Evolutionary conservation across 306 rosid genomes (phyloP), one percentile per base, ranked within the genome.

Genomic region (Canavalia gladiata): DNA sequence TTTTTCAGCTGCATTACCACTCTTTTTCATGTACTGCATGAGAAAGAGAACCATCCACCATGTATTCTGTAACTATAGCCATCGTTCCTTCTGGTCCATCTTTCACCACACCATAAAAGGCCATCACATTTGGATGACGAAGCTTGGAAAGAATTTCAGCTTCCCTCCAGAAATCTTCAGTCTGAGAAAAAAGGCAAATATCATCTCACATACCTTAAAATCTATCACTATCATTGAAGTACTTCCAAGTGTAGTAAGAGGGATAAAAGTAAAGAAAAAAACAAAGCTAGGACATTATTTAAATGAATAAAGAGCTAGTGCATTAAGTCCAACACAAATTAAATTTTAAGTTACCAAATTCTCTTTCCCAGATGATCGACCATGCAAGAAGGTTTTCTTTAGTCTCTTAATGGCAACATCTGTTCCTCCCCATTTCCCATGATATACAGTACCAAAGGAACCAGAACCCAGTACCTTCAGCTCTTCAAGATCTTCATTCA

Each of bases 41-140:
- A 87, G 95, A 85, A 43, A 94, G 87, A 77, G 98, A 94, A 65
- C 98, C 98, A 88, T 94, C 87, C 49, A 94, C 97, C 98, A 94
- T 94, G 89, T 70, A 94, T 77, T 94, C 98, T 1, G 98, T 74
- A 75, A 94, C 92, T 28, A 97, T 92, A 57, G 97, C 98, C 82
- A 94, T 70, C 1, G 98, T 87, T 77, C 91, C 98, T 69, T 90
- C 95, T 31, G 98, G 98, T 42, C 98, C 97, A 86, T 94, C 86
- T 60, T 76, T 76, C 68, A 87, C 87, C 13, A 87, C 87, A 33
- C 90, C 90, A 77, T 87, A 87, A 76, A 87, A 87, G 41, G 98
- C 97, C 69, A 94, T 94, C 84, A 94, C 94, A 86, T 94, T 94
- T 66, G 98, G 98, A 90, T 94, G 98, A 68, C 92, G 98, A 81